Evolutionary conservation across 345 rosid species (phyloP).

Genomic region (Kernera saxatilis): DNA sequence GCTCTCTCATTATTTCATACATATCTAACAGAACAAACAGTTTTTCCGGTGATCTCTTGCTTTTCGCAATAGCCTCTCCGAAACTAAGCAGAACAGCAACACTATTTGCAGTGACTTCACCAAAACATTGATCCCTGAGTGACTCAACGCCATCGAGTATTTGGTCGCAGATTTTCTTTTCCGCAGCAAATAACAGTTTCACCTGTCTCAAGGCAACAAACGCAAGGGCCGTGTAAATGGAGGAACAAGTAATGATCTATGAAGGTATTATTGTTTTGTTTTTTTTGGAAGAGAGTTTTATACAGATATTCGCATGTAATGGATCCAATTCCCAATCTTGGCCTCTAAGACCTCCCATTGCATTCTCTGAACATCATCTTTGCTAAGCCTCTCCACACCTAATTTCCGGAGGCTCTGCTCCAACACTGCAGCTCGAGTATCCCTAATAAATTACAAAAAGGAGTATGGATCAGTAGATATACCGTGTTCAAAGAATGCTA

Average conservation of each 20-base stretch:
- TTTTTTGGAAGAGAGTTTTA: slow-evolving; percentile 18
- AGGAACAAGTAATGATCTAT: background rate
- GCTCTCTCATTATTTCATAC: slow-evolving; percentile 98
- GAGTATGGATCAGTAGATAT: background rate
- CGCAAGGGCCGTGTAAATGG: background rate
- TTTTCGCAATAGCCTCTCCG: slow-evolving; percentile 93
- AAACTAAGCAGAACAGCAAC: slow-evolving; percentile 83
- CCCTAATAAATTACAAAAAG: slow-evolving; percentile 39
- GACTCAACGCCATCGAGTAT: slow-evolving; percentile 67
- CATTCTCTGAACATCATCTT: slow-evolving; percentile 97
- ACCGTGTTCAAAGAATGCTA: background rate
- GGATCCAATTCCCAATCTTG: slow-evolving; percentile 96
- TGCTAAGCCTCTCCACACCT: slow-evolving; percentile 92
- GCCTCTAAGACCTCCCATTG: slow-evolving; percentile 99
- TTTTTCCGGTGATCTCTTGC: slow-evolving; percentile 97
- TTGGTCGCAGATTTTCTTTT: slow-evolving; percentile 86
- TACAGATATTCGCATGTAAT: slow-evolving; percentile 92
- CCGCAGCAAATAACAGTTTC: slow-evolving; percentile 78
- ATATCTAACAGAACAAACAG: slow-evolving; percentile 88
- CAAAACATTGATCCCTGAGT: slow-evolving; percentile 78
- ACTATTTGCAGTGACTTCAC: slow-evolving; percentile 79
- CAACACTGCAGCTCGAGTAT: slow-evolving; percentile 75
- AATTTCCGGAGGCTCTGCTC: slow-evolving; percentile 86
- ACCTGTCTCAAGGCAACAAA: slow-evolving; percentile 52
- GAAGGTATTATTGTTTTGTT: background rate